Percentiles rank a stretch among this genome's conserved stretches.
These are phyloP conservation scores for Geotrichum australiense DNA, from an alignment of 1,139 yeast species.

Conservation along the genomic window DNA sequence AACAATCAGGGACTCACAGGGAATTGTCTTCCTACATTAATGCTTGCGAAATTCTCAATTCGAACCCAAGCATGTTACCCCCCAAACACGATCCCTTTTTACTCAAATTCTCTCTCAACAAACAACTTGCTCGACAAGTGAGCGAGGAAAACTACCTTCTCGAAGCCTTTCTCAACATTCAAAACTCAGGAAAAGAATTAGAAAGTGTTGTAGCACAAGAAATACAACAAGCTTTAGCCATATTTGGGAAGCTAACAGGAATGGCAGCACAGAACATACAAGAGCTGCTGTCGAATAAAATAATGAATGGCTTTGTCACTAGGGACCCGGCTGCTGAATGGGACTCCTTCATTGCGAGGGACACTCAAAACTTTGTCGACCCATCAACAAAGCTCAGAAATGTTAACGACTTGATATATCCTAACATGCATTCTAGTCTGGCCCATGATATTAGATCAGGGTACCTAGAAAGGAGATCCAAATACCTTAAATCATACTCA, in stretches of 20 bases:
- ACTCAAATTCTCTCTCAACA: constrained; percentile 62
- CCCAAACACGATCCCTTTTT: constrained; percentile 74
- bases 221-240: constrained; percentile 70
- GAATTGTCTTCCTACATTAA: constrained; percentile 26
- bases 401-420: constrained; percentile 54
- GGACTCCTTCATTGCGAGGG: constrained; percentile 73
- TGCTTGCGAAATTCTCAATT: constrained; percentile 28
- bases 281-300: constrained; percentile 51
- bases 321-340: constrained; percentile 81
- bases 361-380: constrained; percentile 65
- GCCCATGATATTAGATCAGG: constrained; percentile 73
- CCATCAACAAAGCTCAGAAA: constrained; percentile 65
- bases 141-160: constrained; percentile 79
- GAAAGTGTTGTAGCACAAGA: constrained; percentile 85
- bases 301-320: constrained; percentile 66
- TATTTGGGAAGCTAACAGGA: constrained; percentile 49
- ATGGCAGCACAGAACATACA: constrained; percentile 23
- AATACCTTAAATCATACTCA: constrained; percentile 81
- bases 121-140: constrained; percentile 68
- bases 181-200: constrained; percentile 79
- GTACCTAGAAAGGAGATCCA: constrained; percentile 79
- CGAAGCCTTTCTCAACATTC: constrained; percentile 82
- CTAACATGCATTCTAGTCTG: constrained; percentile 62
- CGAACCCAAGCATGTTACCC: constrained; percentile 34
- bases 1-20: constrained; percentile 50